Conservation (phyloP, 768 basidiomycete genomes). For the Tulasnella sp. region DNA sequence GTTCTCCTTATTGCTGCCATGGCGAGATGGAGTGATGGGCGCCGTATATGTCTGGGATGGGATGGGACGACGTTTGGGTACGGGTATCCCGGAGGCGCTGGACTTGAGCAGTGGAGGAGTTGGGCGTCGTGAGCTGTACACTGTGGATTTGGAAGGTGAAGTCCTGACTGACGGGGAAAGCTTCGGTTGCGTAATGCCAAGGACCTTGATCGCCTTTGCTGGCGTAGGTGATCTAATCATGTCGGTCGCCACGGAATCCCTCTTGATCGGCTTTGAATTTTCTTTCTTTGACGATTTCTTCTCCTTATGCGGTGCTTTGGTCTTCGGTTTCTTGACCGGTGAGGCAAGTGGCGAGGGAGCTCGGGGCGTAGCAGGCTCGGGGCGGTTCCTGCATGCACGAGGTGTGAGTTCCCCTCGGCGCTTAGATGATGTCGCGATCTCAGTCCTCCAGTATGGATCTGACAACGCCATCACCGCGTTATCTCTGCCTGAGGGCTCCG, state of each 20-base stretch:
- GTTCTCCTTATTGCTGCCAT: not conserved
- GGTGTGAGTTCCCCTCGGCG: no score
- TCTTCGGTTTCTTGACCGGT: not conserved
- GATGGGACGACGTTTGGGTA: not conserved
- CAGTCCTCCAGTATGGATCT: constrained; percentile 52
- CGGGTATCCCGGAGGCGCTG: not conserved
- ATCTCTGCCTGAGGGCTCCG: constrained; percentile 72
- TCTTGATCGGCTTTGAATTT: not conserved
- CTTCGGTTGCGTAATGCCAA: not conserved
- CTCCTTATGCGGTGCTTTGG: not conserved
- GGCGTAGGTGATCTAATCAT: not conserved
- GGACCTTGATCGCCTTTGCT: not conserved
- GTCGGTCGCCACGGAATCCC: not conserved
- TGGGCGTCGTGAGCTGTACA: not conserved
- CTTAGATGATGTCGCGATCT: no score
- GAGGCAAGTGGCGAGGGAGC: no score
- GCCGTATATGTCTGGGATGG: not conserved
- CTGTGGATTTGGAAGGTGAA: not conserved
- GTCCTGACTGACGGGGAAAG: not conserved
- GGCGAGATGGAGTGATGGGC: not conserved
- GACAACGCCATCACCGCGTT: constrained; percentile 54
- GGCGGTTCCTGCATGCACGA: no score
- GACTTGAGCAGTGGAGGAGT: not conserved
- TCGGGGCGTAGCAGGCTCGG: no score
- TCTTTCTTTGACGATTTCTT: not conserved